A percentile compares a stretch with the other conserved stretches of the same genome.
phyloP scores from a whole-genome alignment of 1,284 basidiomycete species.

The Leccinum huronense region DNA sequence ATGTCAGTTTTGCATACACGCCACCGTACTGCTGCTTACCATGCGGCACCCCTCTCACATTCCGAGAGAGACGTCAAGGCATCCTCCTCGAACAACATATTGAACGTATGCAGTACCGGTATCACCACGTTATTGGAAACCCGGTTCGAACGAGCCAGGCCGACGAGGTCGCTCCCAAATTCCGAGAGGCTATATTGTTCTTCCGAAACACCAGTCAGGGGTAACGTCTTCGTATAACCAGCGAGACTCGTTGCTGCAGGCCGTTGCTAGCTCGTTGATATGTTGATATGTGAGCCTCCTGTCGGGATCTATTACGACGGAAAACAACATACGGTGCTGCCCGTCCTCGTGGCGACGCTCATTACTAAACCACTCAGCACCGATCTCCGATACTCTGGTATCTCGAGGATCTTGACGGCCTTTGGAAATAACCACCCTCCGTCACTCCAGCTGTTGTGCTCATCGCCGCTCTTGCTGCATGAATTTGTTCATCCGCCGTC shows the following conservation, averaged over 20 bases:
- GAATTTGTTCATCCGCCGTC: constrained; percentile 5
- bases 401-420: constrained; percentile 65
- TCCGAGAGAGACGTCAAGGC: constrained; percentile 48
- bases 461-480: constrained; percentile 35
- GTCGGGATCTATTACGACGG: constrained; percentile 12
- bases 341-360: constrained; percentile 77
- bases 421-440: constrained; percentile 69
- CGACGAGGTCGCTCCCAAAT: constrained; percentile 56
- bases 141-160: constrained; percentile 52
- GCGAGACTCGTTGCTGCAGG: constrained; percentile 62
- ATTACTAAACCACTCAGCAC: constrained; percentile 73
- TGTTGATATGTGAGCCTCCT: constrained; percentile 4
- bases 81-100: constrained; percentile 67
- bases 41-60: constrained; percentile 45
- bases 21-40: constrained; percentile 41
- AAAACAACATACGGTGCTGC: constrained; percentile 65
- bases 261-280: constrained; percentile 53
- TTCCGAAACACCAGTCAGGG: constrained; percentile 33
- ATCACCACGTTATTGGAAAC: constrained; percentile 70
- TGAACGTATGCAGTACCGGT: constrained; percentile 74
- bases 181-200: constrained; percentile 45
- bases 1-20: constrained; percentile 23
- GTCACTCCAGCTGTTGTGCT: constrained; percentile 60
- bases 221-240: constrained; percentile 55
- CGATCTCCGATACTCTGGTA: constrained; percentile 57